These are phyloP conservation scores for Pichia manshurica DNA, from an alignment of 805 yeast genomes.

Conservation along the genomic window DNA sequence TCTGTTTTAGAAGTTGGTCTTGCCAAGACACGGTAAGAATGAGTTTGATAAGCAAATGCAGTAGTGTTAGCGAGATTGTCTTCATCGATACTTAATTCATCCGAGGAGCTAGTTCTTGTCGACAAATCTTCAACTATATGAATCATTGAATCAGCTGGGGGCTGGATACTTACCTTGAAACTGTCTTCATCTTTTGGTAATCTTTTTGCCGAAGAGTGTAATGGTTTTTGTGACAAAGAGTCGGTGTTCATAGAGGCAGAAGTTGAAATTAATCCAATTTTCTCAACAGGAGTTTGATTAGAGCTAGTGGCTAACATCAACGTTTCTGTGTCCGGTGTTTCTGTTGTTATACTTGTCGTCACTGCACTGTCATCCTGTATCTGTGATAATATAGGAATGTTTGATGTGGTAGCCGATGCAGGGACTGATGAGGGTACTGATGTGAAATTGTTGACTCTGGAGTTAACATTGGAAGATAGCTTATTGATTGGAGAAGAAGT, in stretches of 20 bases:
- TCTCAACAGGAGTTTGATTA: neutral
- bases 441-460: neutral
- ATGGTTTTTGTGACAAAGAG: neutral
- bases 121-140: constrained; percentile 5
- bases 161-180: constrained; percentile 5
- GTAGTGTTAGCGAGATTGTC: neutral
- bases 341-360: neutral
- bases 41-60: neutral
- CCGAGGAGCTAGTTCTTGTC: constrained; percentile 3
- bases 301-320: neutral
- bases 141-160: neutral
- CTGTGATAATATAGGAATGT: neutral
- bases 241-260: neutral
- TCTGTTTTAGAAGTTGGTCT: neutral
- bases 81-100: neutral
- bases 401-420: neutral
- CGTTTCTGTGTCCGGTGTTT: neutral
- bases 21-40: constrained; percentile 7
- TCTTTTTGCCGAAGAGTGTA: neutral
- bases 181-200: constrained; percentile 4
- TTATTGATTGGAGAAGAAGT: neutral
- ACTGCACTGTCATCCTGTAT: neutral
- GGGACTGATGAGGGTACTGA: neutral
- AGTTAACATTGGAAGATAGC: neutral
- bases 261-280: neutral